Evolutionary conservation across 768 basidiomycete genomes (phyloP).

Genomic region (Russula griseocarnosa): DNA sequence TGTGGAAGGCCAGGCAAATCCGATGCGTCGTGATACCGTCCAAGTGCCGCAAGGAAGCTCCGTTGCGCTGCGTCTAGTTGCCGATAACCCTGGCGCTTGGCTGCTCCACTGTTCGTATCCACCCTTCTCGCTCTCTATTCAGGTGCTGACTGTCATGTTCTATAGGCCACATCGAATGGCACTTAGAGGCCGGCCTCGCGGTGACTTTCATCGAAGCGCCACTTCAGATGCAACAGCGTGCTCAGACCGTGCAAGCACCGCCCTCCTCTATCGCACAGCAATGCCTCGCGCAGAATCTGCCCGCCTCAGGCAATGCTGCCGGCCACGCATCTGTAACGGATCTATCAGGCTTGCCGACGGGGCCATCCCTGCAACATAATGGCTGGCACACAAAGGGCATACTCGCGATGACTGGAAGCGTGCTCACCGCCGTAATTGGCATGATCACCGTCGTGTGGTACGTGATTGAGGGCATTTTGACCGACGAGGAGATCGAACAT

Average conservation of each 20-base stretch:
- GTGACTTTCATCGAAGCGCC: slow-evolving; percentile 84
- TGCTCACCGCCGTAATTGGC: slow-evolving; percentile 79
- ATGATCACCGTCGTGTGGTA: slow-evolving; percentile 87
- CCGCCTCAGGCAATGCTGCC: slow-evolving; percentile 80
- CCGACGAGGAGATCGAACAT: slow-evolving; percentile 78
- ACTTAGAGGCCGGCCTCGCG: slow-evolving; percentile 79
- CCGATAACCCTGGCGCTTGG: slow-evolving; percentile 94
- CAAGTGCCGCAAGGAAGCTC: slow-evolving; percentile 64
- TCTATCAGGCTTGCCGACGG: slow-evolving; percentile 56
- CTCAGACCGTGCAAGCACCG: slow-evolving; percentile 47
- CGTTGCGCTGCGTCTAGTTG: slow-evolving; percentile 71
- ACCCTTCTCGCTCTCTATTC: not conserved
- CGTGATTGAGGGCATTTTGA: slow-evolving; percentile 62
- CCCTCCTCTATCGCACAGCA: slow-evolving; percentile 53
- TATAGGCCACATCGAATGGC: slow-evolving; percentile 82
- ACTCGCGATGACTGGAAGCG: slow-evolving; percentile 69
- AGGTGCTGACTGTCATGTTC: slow-evolving; percentile 4
- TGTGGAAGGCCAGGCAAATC: slow-evolving; percentile 75
- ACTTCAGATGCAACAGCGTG: slow-evolving; percentile 54
- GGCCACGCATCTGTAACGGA: slow-evolving; percentile 69
- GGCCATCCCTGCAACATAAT: slow-evolving; percentile 67
- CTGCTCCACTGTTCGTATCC: slow-evolving; percentile 66
- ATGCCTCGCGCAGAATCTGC: slow-evolving; percentile 58
- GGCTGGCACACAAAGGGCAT: slow-evolving; percentile 75
- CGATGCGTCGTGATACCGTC: slow-evolving; percentile 88